Evolutionary conservation across 805 yeast species (phyloP).

Genomic region (Lipomyces lipofer): DNA sequence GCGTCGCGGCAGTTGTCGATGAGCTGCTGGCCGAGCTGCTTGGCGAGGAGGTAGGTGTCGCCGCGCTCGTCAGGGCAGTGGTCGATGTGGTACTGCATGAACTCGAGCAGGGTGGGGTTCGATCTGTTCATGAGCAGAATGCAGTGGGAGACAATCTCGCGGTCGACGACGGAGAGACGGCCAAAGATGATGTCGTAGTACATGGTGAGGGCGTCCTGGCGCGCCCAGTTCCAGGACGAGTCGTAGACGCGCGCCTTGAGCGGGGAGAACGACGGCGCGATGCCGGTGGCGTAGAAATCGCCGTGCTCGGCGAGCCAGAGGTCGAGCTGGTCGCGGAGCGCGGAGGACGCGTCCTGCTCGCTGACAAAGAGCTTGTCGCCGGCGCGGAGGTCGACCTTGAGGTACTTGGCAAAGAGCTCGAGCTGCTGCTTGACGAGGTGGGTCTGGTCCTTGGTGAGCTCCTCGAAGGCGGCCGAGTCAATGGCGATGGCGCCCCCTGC

Average conservation of each 20-base stretch:
- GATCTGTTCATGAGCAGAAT: conserved; percentile 97
- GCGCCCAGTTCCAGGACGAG: conserved; percentile 99
- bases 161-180: conserved; percentile 81
- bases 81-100: conserved; percentile 93
- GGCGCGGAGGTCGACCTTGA: conserved; percentile 85
- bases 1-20: conserved; percentile 95
- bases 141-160: conserved; percentile 95
- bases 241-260: conserved; percentile 95
- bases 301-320: conserved; percentile 90
- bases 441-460: conserved; percentile 67
- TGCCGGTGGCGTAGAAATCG: conserved; percentile 89
- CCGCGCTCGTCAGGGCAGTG: conserved; percentile 84
- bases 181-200: conserved; percentile 96
- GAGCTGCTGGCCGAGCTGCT: conserved; percentile 85
- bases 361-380: conserved; percentile 83
- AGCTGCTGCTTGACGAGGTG: conserved; percentile 74
- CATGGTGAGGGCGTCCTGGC: conserved; percentile 92
- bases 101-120: conserved; percentile 86
- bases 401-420: conserved; percentile 91
- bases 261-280: conserved; percentile 84
- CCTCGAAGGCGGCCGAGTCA: conserved; percentile 94
- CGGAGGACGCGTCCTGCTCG: conserved; percentile 80
- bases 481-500: conserved; percentile 79
- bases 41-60: conserved; percentile 88
- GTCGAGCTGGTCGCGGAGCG: conserved; percentile 87